Evolutionary conservation across 2,329 filamentous ascomycete species (phyloP), one percentile per base, ranked within the genome.

Genomic region (Hypoxylon sp.): DNA sequence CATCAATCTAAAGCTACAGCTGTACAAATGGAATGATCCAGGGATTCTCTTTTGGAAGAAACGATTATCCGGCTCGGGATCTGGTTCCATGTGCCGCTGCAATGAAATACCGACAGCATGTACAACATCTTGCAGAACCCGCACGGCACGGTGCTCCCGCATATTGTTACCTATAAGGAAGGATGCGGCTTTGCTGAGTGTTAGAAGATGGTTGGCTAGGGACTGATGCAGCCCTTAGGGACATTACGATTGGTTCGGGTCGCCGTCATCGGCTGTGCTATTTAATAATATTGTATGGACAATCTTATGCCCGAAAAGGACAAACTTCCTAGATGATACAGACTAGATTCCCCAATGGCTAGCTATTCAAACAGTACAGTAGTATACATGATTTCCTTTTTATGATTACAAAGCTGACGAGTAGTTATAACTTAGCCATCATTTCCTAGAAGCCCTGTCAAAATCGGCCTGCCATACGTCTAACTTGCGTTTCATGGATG

Each of bases 401-500:
- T 44, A 9, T n/a, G 13, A 10, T 59, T n/a, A 26, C 8, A 37
- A 47, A 22, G 17, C 19, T 39, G 55, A 37, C 5, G 19, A 59
- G n/a, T 8, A 14, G 11, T 29, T 19, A 10, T 11, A 10, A n/a
- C 10, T 42, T 42, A 51, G 19, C 22, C 11, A 54, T 48, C 35
- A 53, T 9, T 29, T 52, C 26, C 66, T 63, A 2, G 70, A 72
- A 31, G 58, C 65, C 1, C 54, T 42, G 4, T 57, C n/a, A 44
- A 55, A 76, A 5, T 48, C 22, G 10, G 22, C 35, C 3, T 75
- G 60, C 75, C 74, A 76, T 26, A 54, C 53, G 10, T 42, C 63
- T 42, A 76, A 13, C 1, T 68, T 1, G 3, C 8, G 50, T 11
- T n/a, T 26, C 71, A 71, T 74, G 26, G 69, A 63, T 11, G 24